Evolutionary conservation across 495 filamentous ascomycete species (phyloP), one percentile per base, ranked within the genome.

Genomic region (Trichoderma erinaceum): DNA sequence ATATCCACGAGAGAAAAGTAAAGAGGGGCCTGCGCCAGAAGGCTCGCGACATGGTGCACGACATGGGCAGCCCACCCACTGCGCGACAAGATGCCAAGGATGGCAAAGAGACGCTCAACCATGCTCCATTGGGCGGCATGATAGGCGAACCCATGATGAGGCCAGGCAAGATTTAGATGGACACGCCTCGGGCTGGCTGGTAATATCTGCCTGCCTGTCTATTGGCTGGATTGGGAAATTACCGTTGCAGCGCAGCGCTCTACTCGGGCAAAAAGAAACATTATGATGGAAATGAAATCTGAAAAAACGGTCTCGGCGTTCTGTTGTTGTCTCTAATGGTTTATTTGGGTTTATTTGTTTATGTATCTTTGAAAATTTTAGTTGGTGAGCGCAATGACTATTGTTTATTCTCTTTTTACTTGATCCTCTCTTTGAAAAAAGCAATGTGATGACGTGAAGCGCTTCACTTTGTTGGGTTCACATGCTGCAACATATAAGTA

Each of bases 271-370:
- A 11, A 21, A 52, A 52, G n/a, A 52, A 61, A 35, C 16, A 61
- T 29, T 38, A 61, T 7, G 56, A 61, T 61, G 56, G 56, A 32
- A 61, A 27, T 61, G 56, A 61, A 29, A 23, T 52, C 18, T 23
- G 48, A 61, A 61, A 61, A 48, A 61, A 61, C 13, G 56, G 23
- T 32, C 56, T 61, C 56, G 56, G 56, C 56, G 56, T 61, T 61
- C 11, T 12, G 27, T 27, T 16, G 10, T 52, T 61, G 56, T 61
- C 56, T 29, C n/a, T 4, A 25, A 32, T 27, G 27, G 56, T 61
- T 61, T 10, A 12, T 3, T 56, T 27, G 3, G 10, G 7, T 15
- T 18, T 29, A 3, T 32, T 61, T 29, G 29, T 23, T 23, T 52
- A 11, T 23, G n/a, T 52, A 23, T 18, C 6, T 52, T 8, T 21